Conservation (phyloP, 306 rosid genomes). For the Prosopis cineraria region DNA sequence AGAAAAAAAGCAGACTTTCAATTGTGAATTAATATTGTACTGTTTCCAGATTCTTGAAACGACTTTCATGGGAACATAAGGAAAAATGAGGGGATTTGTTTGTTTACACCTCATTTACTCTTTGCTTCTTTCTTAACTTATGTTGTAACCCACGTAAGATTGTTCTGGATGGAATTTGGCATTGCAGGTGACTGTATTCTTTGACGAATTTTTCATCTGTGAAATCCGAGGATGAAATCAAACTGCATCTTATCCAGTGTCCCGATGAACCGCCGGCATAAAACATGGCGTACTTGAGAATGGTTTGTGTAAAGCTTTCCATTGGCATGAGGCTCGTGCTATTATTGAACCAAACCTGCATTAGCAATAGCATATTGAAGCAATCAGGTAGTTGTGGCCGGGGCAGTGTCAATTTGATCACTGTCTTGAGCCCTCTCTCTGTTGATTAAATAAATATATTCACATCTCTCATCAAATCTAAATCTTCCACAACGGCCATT, state of each 20-base stretch:
- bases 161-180: conserved; percentile 12
- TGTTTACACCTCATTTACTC: not conserved
- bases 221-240: conserved; percentile 36
- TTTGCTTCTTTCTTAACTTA: not conserved
- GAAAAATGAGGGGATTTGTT: conserved; percentile 57
- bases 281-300: conserved; percentile 6
- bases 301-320: no score
- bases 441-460: no score
- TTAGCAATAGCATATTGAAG: no score
- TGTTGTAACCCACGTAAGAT: no score
- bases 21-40: not conserved
- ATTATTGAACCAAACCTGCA: no score
- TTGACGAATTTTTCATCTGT: conserved; percentile 57
- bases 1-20: no score
- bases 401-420: no score
- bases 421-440: no score
- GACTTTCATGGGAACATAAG: conserved; percentile 88
- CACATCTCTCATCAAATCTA: no score
- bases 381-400: no score
- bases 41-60: conserved; percentile 82
- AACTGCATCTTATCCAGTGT: conserved; percentile 40
- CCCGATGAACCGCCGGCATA: conserved; percentile 36
- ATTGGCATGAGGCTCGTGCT: no score
- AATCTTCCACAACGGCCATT: no score
- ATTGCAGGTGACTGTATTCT: conserved; percentile 78